phyloP scores from a whole-genome alignment of 148 eudicot genomes.

The Camellia japonica region DNA sequence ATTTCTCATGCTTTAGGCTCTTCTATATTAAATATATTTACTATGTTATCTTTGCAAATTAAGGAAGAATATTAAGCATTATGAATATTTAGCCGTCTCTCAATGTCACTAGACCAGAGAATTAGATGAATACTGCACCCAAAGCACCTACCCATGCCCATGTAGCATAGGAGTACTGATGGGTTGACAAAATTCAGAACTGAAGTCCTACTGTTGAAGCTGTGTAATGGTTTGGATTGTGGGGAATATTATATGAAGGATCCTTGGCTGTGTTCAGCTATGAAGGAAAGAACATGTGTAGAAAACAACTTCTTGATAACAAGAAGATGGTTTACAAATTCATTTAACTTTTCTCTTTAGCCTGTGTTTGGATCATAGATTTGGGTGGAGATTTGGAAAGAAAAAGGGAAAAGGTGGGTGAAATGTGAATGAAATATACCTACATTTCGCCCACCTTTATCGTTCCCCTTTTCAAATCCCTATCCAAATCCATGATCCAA shows the following conservation, averaged over 20 bases:
- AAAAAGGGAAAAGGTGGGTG: too few species aligned
- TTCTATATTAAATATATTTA: too few species aligned
- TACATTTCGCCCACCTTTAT: too few species aligned
- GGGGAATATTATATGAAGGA: background rate
- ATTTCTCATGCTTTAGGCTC: too few species aligned
- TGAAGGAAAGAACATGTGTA: background rate
- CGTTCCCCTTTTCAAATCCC: too few species aligned
- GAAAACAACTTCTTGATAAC: background rate
- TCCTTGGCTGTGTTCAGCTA: background rate
- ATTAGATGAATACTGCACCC: too few species aligned
- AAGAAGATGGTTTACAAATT: background rate
- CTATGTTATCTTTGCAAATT: background rate
- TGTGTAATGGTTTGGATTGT: background rate
- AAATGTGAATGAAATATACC: too few species aligned
- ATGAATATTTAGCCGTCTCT: too few species aligned
- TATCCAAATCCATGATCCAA: too few species aligned
- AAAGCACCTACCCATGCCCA: background rate
- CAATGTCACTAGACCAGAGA: background rate
- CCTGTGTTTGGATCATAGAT: too few species aligned
- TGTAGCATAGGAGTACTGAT: background rate
- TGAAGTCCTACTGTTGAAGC: background rate
- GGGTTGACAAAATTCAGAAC: background rate
- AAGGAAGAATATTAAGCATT: too few species aligned
- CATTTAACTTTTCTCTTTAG: background rate
- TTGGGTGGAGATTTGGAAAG: too few species aligned